These are phyloP conservation scores for Naganishia albida DNA, from an alignment of 1,284 basidiomycete species.

Conservation along the genomic window DNA sequence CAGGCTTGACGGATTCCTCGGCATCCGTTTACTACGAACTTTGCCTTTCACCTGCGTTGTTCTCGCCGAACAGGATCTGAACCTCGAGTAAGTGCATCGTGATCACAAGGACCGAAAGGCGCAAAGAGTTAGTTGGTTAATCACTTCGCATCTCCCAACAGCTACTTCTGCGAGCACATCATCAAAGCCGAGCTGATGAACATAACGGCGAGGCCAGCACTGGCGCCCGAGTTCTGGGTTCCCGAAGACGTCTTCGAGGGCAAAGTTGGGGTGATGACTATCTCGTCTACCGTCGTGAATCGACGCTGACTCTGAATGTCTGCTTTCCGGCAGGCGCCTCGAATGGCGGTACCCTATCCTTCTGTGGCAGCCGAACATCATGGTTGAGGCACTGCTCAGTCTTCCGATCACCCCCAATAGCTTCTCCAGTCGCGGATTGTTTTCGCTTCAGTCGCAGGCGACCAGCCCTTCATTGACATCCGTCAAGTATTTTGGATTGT, in stretches of 20 bases:
- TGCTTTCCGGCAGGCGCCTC: neutral
- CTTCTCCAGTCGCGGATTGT: too few relatives aligned
- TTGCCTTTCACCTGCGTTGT: neutral
- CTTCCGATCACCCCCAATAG: too few relatives aligned
- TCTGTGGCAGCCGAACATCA: neutral
- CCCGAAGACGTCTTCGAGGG: constrained; percentile 31
- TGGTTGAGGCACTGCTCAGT: neutral
- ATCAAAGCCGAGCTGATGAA: constrained; percentile 51
- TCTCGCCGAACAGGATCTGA: constrained; percentile 38
- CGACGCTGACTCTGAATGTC: neutral
- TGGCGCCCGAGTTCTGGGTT: constrained; percentile 44
- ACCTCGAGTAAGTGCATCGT: constrained; percentile 38
- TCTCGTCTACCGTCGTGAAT: neutral
- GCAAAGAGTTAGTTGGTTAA: too few relatives aligned
- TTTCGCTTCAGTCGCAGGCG: too few relatives aligned
- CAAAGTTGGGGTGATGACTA: constrained; percentile 5
- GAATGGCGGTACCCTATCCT: too few relatives aligned
- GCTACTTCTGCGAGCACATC: constrained; percentile 50
- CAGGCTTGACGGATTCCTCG: too few relatives aligned
- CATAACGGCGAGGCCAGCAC: constrained; percentile 45
- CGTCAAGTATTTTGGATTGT: too few relatives aligned
- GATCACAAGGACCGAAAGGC: neutral
- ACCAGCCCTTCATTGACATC: too few relatives aligned
- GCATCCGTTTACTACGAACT: neutral
- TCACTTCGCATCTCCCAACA: neutral